Evolutionary conservation across 805 yeast genomes (phyloP), one percentile per base, ranked within the genome.

Genomic region (Yarrowia sp.): DNA sequence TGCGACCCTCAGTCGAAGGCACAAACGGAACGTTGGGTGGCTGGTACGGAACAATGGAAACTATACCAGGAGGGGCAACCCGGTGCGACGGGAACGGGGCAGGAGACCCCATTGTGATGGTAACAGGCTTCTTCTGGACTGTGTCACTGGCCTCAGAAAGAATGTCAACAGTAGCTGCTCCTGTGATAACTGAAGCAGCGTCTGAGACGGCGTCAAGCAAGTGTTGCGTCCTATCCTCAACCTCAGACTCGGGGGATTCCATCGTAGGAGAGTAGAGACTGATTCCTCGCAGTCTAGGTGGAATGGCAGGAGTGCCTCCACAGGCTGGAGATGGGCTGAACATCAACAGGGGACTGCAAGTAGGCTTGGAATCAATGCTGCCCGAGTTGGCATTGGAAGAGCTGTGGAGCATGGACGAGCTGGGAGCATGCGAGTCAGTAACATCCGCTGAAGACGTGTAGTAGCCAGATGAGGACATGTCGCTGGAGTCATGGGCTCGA

Each of bases 51-150:
- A 53, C 60, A 39, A 53, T 39, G 12, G 60, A 39, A 3, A 53
- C 34, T 9, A 53, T 12, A 0, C 60, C 60, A 15, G 60, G 60
- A 24, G 46, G 24, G 19, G 60, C 19, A 13, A 39, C 46, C 3
- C 60, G 44, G 30, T 20, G 46, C 9, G 60, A 53, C 6, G 60
- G 60, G 44, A 53, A 53, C 5, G 60, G 60, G 4, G 60, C 60
- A 24, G 60, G 60, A 2, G 60, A 39, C 17, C 14, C 33, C 58
- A 38, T 9, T 3, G 43, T 17, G 24, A 53, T 53, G 24, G 30
- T 46, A 1, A n/a, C 15, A 2, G 20, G 46, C 17, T 15, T n/a
- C 24, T 14, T 30, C 53, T 34, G 34, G 30, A 15, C 10, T 14
- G 17, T 53, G 60, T 15, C 10, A 13, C 19, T 15, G 8, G 34